Conservation (phyloP, 805 yeast genomes). For the Saturnispora sekii region DNA sequence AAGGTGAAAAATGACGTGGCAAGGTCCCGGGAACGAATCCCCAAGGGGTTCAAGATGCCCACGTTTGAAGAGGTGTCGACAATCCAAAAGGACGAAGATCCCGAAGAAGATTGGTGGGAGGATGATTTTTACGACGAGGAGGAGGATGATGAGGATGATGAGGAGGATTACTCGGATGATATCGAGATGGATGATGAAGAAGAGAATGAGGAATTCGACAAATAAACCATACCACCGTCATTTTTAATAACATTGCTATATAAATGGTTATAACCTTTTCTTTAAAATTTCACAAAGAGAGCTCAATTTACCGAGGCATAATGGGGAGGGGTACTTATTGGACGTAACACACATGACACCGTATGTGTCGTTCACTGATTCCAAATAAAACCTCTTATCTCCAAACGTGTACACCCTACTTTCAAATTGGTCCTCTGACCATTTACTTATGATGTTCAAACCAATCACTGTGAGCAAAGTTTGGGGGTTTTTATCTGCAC, state of each 20-base stretch:
- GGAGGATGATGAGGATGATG: slow-evolving; percentile 26
- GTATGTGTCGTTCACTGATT: slow-evolving; percentile 17
- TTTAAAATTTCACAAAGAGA: slow-evolving; percentile 7
- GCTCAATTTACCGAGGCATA: slow-evolving; percentile 22
- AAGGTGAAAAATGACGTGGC: slow-evolving; percentile 76
- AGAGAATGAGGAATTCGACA: slow-evolving; percentile 9
- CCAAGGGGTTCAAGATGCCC: slow-evolving; percentile 79
- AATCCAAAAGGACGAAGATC: slow-evolving; percentile 19
- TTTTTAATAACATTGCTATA: background rate
- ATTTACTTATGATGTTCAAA: slow-evolving; percentile 21
- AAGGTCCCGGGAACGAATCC: slow-evolving; percentile 74
- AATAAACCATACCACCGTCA: background rate
- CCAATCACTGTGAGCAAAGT: slow-evolving; percentile 26
- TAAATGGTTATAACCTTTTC: background rate
- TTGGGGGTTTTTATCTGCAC: slow-evolving; percentile 22
- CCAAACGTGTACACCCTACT: background rate
- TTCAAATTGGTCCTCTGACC: slow-evolving; percentile 15
- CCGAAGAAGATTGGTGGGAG: slow-evolving; percentile 22
- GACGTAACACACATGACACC: slow-evolving; percentile 23
- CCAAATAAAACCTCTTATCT: slow-evolving; percentile 13
- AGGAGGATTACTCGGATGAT: slow-evolving; percentile 22
- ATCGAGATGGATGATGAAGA: slow-evolving; percentile 21
- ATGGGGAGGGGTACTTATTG: slow-evolving; percentile 21
- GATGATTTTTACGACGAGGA: slow-evolving; percentile 28
- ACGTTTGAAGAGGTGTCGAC: slow-evolving; percentile 43